Conservation (phyloP, 2,329 filamentous ascomycete species). For the Sporothrix inflata region DNA sequence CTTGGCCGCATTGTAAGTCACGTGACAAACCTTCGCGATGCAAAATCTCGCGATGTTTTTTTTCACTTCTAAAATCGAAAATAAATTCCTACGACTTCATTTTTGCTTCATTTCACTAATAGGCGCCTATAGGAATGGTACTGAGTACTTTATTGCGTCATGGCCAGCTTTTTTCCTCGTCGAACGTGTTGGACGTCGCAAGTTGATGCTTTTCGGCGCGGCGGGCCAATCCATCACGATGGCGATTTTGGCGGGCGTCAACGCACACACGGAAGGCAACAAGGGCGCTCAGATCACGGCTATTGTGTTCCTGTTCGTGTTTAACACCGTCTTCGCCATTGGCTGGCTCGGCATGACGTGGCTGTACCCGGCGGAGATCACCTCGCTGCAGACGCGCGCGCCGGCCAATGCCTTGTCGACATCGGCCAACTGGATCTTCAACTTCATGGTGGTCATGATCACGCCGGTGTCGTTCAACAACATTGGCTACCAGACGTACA, state of each 20-base stretch:
- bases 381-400: conserved; percentile 55
- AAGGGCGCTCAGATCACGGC: conserved; percentile 41
- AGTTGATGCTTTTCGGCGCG: conserved; percentile 51
- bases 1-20: conserved; percentile 30
- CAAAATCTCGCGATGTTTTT: background rate
- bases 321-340: conserved; percentile 57
- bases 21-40: no score
- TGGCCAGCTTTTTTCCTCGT: conserved; percentile 34
- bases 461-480: conserved; percentile 61
- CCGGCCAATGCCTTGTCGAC: conserved; percentile 61
- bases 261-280: conserved; percentile 37
- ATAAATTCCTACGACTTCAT: background rate
- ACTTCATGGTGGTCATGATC: conserved; percentile 66
- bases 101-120: background rate
- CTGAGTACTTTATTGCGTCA: conserved; percentile 34
- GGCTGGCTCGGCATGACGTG: conserved; percentile 61
- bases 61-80: background rate
- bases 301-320: conserved; percentile 52
- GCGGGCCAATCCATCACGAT: conserved; percentile 60
- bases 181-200: conserved; percentile 35
- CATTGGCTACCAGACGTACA: conserved; percentile 57
- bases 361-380: conserved; percentile 63
- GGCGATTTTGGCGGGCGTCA: conserved; percentile 52
- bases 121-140: conserved; percentile 29
- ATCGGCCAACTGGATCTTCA: conserved; percentile 40